Evolutionary conservation across 805 yeast species (phyloP).

Genomic region (Candida orba): DNA sequence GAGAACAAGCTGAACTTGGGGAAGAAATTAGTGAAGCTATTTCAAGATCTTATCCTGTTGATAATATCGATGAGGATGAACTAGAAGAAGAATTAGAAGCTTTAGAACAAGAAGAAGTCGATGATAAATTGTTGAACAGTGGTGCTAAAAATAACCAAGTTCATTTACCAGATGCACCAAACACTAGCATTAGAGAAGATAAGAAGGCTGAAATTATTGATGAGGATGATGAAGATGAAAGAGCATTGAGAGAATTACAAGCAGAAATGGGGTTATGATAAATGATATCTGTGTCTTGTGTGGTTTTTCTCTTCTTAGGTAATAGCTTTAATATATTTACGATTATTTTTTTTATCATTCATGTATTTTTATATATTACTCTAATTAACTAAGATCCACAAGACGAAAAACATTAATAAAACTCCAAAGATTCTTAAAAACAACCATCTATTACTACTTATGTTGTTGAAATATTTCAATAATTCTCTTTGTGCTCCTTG

Average conservation of each 20-base stretch:
- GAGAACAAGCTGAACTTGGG: constrained; percentile 92
- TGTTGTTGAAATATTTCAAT: constrained; percentile 79
- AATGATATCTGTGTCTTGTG: too few species aligned
- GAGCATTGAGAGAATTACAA: constrained; percentile 71
- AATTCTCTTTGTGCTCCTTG: constrained; percentile 92
- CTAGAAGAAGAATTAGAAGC: constrained; percentile 11
- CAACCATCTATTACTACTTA: constrained; percentile 88
- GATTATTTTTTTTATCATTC: neutral
- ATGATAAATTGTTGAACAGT: constrained; percentile 45
- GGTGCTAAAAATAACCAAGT: constrained; percentile 24
- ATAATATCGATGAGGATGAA: constrained; percentile 37
- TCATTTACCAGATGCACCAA: constrained; percentile 41
- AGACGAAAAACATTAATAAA: constrained; percentile 62
- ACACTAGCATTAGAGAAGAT: constrained; percentile 24
- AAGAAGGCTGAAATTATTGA: constrained; percentile 40
- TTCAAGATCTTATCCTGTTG: constrained; percentile 84
- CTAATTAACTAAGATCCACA: constrained; percentile 74
- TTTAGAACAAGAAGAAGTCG: constrained; percentile 9
- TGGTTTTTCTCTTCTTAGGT: neutral
- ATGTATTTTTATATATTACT: neutral
- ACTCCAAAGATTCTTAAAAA: constrained; percentile 86
- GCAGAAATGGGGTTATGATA: constrained; percentile 82
- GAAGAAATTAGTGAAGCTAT: constrained; percentile 96
- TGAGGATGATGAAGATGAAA: constrained; percentile 83
- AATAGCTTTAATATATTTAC: neutral